phyloP scores from a whole-genome alignment of 345 rosid species.

The Dipteronia dyeriana region DNA sequence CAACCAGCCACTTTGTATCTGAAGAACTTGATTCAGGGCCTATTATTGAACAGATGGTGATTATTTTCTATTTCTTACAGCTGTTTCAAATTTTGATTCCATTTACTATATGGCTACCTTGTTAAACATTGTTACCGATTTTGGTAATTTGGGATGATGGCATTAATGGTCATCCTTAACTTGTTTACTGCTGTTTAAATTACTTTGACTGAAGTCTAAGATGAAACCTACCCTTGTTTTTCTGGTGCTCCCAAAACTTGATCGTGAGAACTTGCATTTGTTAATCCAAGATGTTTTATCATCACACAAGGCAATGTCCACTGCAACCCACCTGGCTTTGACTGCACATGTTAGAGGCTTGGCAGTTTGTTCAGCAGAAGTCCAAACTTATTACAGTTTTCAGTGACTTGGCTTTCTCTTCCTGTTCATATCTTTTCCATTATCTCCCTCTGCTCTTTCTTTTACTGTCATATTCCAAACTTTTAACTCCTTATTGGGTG shows the following conservation, averaged over 20 bases:
- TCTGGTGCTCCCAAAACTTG: background rate
- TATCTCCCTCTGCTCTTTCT: background rate
- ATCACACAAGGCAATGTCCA: background rate
- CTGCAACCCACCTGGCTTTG: too few relatives aligned
- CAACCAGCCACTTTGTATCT: constrained; percentile 91
- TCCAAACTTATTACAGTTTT: background rate
- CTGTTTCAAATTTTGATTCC: constrained; percentile 8
- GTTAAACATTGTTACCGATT: constrained; percentile 8
- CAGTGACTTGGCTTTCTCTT: background rate
- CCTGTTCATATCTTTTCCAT: background rate
- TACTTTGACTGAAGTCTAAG: background rate
- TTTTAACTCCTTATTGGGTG: background rate
- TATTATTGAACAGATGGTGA: constrained; percentile 95
- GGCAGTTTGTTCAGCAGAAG: background rate
- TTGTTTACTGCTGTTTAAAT: constrained; percentile 10
- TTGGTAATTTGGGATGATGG: constrained; percentile 6
- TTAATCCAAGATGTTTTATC: background rate
- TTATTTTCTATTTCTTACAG: constrained; percentile 1
- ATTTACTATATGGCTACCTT: constrained; percentile 6
- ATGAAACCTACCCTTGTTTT: background rate
- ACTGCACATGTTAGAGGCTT: constrained; percentile 2
- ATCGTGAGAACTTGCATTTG: background rate
- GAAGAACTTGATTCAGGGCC: constrained; percentile 97
- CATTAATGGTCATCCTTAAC: background rate
- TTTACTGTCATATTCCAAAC: background rate